Evolutionary conservation across 176 grass and related monocot genomes (phyloP).

Genomic region (Puccinellia tenuiflora): DNA sequence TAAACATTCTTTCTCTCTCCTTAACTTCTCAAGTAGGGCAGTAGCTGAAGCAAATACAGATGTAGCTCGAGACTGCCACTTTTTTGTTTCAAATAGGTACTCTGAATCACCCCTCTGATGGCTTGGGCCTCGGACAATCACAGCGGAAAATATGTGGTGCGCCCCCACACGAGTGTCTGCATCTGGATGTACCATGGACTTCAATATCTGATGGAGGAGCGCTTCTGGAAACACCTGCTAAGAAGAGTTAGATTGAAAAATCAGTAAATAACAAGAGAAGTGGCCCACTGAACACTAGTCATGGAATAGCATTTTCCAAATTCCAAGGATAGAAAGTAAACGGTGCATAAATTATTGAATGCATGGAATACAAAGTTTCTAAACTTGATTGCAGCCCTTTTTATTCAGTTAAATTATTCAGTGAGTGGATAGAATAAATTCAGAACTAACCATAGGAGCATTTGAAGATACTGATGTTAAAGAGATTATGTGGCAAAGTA

Average conservation of each 20-base stretch:
- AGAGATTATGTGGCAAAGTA: conserved; percentile 89
- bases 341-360: background rate
- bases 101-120: conserved; percentile 74
- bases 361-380: background rate
- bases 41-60: conserved; percentile 98
- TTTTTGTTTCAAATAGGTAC: conserved; percentile 88
- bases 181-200: conserved; percentile 87
- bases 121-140: conserved; percentile 65
- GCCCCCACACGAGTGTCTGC: conserved; percentile 81
- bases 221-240: conserved; percentile 89
- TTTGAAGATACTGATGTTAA: conserved; percentile 61
- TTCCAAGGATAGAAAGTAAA: background rate
- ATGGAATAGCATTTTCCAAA: conserved; percentile 10
- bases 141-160: conserved; percentile 79
- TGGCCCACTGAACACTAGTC: background rate
- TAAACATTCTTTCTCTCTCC: conserved; percentile 81
- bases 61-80: conserved; percentile 77
- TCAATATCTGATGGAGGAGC: conserved; percentile 83
- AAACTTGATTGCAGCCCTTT: background rate
- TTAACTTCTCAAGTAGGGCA: conserved; percentile 92
- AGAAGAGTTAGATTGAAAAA: background rate
- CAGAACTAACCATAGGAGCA: conserved; percentile 46
- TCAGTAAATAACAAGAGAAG: background rate
- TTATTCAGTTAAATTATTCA: conserved; percentile 9
- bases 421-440: conserved; percentile 8